phyloP scores from a whole-genome alignment of 441 rosid genomes.

The Monsonia emarginata region DNA sequence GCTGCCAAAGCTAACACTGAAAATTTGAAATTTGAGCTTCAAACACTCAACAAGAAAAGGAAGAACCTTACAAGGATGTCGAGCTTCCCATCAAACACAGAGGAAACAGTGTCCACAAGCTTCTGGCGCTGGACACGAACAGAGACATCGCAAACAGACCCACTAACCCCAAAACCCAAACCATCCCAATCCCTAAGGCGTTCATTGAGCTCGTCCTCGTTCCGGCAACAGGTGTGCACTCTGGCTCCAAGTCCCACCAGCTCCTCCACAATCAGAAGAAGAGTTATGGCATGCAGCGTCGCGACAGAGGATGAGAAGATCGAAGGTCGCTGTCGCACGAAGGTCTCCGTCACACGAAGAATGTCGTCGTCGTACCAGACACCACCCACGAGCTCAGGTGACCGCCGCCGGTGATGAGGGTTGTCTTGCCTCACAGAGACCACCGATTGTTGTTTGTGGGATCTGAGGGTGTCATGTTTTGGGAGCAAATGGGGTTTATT shows the following conservation, averaged over 20 bases:
- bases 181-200: constrained; percentile 37
- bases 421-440: constrained; percentile 52
- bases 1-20: not conserved
- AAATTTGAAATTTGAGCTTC: not conserved
- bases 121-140: constrained; percentile 30
- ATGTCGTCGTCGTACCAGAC: constrained; percentile 13
- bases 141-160: constrained; percentile 47
- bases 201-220: constrained; percentile 31
- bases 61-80: constrained; percentile 39
- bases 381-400: too few relatives aligned
- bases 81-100: constrained; percentile 42
- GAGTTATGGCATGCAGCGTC: too few relatives aligned
- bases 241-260: constrained; percentile 49
- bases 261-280: constrained; percentile 57
- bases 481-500: not conserved
- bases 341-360: too few relatives aligned
- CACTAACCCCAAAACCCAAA: constrained; percentile 34
- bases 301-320: too few relatives aligned
- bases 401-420: constrained; percentile 70
- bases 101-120: constrained; percentile 35
- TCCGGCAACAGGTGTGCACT: constrained; percentile 59
- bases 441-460: constrained; percentile 27
- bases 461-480: not conserved
- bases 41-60: not conserved
- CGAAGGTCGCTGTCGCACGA: too few relatives aligned